Evolutionary conservation across 768 basidiomycete species (phyloP).

Genomic region (Mycena indigotica): DNA sequence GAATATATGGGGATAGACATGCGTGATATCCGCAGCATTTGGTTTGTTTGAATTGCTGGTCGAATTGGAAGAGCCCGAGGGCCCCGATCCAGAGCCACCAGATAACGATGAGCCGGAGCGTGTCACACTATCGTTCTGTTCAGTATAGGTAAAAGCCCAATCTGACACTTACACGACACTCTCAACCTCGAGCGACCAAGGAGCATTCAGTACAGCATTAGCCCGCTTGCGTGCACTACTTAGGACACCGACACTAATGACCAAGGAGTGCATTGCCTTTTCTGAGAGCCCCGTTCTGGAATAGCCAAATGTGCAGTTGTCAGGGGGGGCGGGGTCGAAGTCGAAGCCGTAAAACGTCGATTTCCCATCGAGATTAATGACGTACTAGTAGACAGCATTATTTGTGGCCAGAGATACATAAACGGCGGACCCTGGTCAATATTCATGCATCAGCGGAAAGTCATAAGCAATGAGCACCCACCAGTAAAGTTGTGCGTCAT

Average conservation of each 20-base stretch:
- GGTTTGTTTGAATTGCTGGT: neutral
- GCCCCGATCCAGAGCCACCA: neutral
- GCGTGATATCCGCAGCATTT: too few species aligned
- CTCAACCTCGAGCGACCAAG: constrained; percentile 11
- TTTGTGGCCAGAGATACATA: constrained; percentile 11
- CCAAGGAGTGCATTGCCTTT: constrained; percentile 7
- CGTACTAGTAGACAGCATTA: constrained; percentile 5
- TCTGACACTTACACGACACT: constrained; percentile 11
- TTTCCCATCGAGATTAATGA: constrained; percentile 11
- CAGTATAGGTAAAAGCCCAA: too few species aligned
- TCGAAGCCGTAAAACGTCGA: constrained; percentile 7
- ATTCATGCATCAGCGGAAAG: neutral
- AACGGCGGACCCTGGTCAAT: constrained; percentile 8
- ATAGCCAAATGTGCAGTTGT: constrained; percentile 14
- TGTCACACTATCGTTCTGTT: too few species aligned
- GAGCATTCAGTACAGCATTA: neutral
- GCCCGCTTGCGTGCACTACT: neutral
- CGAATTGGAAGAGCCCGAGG: neutral
- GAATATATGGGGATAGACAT: too few species aligned
- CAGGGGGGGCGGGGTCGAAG: constrained; percentile 10
- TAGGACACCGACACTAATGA: constrained; percentile 10
- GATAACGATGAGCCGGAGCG: too few species aligned
- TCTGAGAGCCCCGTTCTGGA: constrained; percentile 9
- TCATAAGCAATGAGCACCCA: too few species aligned
- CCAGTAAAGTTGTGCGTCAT: constrained; percentile 12